Percentiles rank a stretch among this genome's conserved stretches.
Conservation (phyloP, 2,329 filamentous ascomycete genomes). For the Trichocomaceae sp. region DNA sequence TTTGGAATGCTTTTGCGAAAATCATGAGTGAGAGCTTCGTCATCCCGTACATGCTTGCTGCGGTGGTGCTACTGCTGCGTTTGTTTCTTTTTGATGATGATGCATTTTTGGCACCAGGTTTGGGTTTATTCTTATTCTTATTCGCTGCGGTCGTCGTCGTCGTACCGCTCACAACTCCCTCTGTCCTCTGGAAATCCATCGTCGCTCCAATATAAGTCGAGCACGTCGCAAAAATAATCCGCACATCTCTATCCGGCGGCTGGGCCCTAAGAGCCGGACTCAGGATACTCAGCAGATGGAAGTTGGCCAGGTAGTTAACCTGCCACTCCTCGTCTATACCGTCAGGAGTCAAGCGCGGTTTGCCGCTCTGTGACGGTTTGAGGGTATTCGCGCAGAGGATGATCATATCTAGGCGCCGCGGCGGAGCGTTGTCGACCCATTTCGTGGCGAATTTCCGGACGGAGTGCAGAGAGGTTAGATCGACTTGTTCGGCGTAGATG, state of each 20-base stretch:
- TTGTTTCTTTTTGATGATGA: slow-evolving; percentile 11
- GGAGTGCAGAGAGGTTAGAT: slow-evolving; percentile 80
- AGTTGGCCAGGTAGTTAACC: slow-evolving; percentile 91
- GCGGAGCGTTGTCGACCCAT: slow-evolving; percentile 94
- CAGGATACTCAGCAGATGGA: slow-evolving; percentile 85
- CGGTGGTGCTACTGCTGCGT: slow-evolving; percentile 14
- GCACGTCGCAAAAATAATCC: slow-evolving; percentile 80
- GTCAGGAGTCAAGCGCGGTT: slow-evolving; percentile 58
- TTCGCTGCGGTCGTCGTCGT: slow-evolving; percentile 21
- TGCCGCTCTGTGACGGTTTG: slow-evolving; percentile 47
- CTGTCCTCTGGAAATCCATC: slow-evolving; percentile 43
- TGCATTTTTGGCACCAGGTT: slow-evolving; percentile 19
- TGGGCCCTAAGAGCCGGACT: slow-evolving; percentile 85
- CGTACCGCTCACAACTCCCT: not conserved
- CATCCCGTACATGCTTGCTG: slow-evolving; percentile 50
- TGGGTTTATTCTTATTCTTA: slow-evolving; percentile 32
- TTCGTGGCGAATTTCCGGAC: slow-evolving; percentile 90
- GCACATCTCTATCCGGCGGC: slow-evolving; percentile 86
- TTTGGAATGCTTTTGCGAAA: slow-evolving; percentile 86
- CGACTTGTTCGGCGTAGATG: slow-evolving; percentile 92
- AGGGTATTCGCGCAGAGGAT: slow-evolving; percentile 77
- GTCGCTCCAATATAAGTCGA: slow-evolving; percentile 77
- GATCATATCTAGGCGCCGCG: slow-evolving; percentile 81
- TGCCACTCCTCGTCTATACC: slow-evolving; percentile 88
- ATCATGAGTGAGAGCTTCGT: slow-evolving; percentile 73